Evolutionary conservation across 441 rosid species (phyloP), one percentile per base, ranked within the genome.

Genomic region (Aleurites moluccanus): DNA sequence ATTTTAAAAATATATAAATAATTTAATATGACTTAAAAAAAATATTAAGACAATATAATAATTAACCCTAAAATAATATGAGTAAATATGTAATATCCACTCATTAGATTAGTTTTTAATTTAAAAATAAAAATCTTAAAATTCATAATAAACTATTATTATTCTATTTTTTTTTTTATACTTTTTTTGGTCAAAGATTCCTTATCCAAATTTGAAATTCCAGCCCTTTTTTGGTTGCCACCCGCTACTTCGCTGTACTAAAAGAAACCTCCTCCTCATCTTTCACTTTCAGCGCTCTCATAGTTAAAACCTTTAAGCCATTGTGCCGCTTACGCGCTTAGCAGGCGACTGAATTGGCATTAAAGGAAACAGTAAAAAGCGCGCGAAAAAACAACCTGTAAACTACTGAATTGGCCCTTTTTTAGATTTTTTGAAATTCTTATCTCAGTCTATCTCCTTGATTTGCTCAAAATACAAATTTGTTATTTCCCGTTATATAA

Each of bases 401-500:
- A 40, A 38, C 52, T 52, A 64, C 52, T 38, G 4, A 4, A 69
- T 11, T 15, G 16, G 11, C 16, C 16, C 38, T 44, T 23, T 40
- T 21, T 21, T 25, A 10, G 15, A 47, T 6, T 53, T n/a, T 76
- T 60, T 69, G 30, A 35, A 66, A 42, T 78, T 57, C 85, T 81
- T 81, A 86, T 88, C 86, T 76, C 7, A 63, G 63, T 67, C 68
- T 27, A 69, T 70, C 75, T 81, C 67, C 84, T 88, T 80, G 85
- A 79, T 81, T 79, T 80, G 73, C 88, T 80, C 82, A 73, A 70
- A 62, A 63, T 45, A 50, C 73, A n/a, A 15, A n/a, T 70, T 21
- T 35, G 15, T 50, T 44, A 25, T 28, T 44, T 52, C 40, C 62
- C 33, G 38, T 42, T 38, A 21, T 59, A 20, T 28, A 63, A 49